Evolutionary conservation across 805 yeast genomes (phyloP), one percentile per base, ranked within the genome.

Genomic region (Lipomyces kockii): DNA sequence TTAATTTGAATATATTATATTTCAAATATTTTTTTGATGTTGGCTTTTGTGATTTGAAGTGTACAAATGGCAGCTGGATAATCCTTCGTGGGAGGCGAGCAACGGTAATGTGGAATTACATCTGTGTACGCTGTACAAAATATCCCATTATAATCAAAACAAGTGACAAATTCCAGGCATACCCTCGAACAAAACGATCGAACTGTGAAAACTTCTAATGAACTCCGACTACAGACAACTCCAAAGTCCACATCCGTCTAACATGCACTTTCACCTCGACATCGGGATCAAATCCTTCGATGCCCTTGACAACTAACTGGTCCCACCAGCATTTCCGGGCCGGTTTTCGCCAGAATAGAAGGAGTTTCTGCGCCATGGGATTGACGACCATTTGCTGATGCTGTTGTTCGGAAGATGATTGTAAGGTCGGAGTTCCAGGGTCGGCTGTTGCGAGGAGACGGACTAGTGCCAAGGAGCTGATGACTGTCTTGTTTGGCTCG

Each of bases 261-360:
- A 91, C 87, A 76, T 95, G 98, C 20, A 93, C 87, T 74, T 86
- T 88, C 32, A 92, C 85, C 39, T 77, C n/a, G 71, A 72, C 58
- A 25, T 71, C 68, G 4, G 79, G 81, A 27, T 74, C 75, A 17
- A 74, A 74, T 11, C 76, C 78, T 29, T 73, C 68, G 25, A 79
- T 67, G 1, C 76, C 78, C 4, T 78, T 78, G 20, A 81, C 77
- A 25, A 75, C 79, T 12, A 77, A 61, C 66, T 80, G 80, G 57
- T 86, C 87, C 99, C 99, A 95, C 99, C 99, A 95, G 80, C 99
- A 95, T 77, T 95, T 95, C 76, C 98, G 85, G 1, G 99, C 99
- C 0, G 99, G 99, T 76, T 95, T 95, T 70, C 97, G 85, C 98
- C 99, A 95, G 76, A 95, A 95, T 62, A 95, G 80, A 49, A 95